Conservation (phyloP, 1,139 yeast genomes). For the Sugiyamaella paludigena region DNA sequence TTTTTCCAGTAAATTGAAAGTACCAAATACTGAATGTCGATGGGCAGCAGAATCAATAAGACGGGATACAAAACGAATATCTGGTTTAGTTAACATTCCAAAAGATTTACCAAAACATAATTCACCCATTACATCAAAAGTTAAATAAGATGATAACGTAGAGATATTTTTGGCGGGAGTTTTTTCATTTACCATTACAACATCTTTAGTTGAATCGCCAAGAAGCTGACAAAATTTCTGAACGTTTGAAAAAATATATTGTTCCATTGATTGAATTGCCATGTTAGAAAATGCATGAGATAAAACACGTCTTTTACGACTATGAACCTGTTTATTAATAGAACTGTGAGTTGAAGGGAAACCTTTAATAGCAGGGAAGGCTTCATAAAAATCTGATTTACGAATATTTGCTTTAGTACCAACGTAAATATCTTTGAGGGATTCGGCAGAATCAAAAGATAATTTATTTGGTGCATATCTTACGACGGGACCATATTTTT, state of each 20-base stretch:
- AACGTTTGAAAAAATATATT: conserved; percentile 21
- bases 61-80: conserved; percentile 19
- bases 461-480: conserved; percentile 19
- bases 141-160: conserved; percentile 18
- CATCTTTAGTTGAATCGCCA: conserved; percentile 19
- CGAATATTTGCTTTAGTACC: conserved; percentile 22
- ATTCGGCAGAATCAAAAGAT: conserved; percentile 20
- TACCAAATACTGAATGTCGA: conserved; percentile 21
- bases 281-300: conserved; percentile 22
- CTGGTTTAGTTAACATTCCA: conserved; percentile 21
- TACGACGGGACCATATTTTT: conserved; percentile 21
- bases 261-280: conserved; percentile 21
- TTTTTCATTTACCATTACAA: conserved; percentile 10
- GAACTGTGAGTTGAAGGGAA: conserved; percentile 24
- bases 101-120: conserved; percentile 25
- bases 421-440: conserved; percentile 21
- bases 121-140: conserved; percentile 25
- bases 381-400: conserved; percentile 22
- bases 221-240: conserved; percentile 18
- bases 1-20: conserved; percentile 18
- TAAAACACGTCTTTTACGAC: conserved; percentile 22
- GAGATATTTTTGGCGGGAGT: conserved; percentile 21
- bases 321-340: conserved; percentile 21
- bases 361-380: conserved; percentile 24
- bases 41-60: conserved; percentile 24